Evolutionary conservation across 2,329 filamentous ascomycete genomes (phyloP), one percentile per base, ranked within the genome.

Genomic region (Chalara sp.): DNA sequence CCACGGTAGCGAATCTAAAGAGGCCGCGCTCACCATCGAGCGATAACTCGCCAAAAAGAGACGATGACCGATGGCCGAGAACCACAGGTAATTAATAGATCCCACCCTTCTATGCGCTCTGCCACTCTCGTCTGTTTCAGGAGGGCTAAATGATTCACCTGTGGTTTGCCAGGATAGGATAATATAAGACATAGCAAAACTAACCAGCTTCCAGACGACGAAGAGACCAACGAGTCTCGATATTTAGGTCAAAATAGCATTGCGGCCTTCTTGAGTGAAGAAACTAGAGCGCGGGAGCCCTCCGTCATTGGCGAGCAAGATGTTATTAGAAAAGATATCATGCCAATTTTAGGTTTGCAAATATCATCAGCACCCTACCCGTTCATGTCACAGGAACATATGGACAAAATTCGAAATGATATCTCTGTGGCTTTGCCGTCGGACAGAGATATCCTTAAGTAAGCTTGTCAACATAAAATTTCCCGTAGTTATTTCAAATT

Each of bases 201-300:
- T 56, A 42, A 59, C 33, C 30, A 29, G 29, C 8, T 45, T 21
- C 31, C 43, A 66, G 75, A 76, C 51, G 80, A 84, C 51, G 70
- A 76, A 30, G 80, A 84, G 48, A 65, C 70, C 47, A 69, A 72
- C 48, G 76, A 79, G 52, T 76, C 80, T 44, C 74, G 81, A 41
- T 85, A 84, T 64, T 72, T 85, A 33, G 81, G 81, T 31, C 79
- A 84, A 61, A 85, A 85, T 65, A 84, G 80, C 62, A 85, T 84
- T 49, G 81, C 81, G 6, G 81, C 80, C n/a, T 68, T 85, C 35
- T 68, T 85, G 39, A 74, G 80, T 52, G 81, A 84, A 60, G 81
- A 83, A 61, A 75, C 77, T 2, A 55, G 57, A 49, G 53, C 47
- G 55, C 74, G 77, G 49, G 73, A 75, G 52, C 72, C 72, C 50